Evolutionary conservation across 768 basidiomycete genomes (phyloP).

Genomic region (Termitomyces sp.): DNA sequence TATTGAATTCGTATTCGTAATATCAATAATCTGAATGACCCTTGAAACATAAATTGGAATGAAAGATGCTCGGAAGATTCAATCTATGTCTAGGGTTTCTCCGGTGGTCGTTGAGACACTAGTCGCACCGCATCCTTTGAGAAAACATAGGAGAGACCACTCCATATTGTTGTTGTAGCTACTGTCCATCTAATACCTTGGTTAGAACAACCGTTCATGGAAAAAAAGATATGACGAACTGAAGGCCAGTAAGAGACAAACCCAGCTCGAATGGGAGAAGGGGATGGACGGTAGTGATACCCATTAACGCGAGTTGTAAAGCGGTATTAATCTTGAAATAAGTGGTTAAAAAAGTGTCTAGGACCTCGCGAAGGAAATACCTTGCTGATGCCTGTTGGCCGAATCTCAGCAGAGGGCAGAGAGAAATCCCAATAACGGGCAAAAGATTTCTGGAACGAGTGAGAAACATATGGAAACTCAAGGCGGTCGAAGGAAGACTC

Average conservation of each 20-base stretch:
- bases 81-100: slow-evolving; percentile 17
- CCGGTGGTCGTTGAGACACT: slow-evolving; percentile 30
- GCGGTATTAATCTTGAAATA: slow-evolving; percentile 76
- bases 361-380: slow-evolving; percentile 25
- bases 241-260: slow-evolving; percentile 55
- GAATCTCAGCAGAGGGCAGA: slow-evolving; percentile 91
- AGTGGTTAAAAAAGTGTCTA: background rate
- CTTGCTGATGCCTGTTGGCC: slow-evolving; percentile 92
- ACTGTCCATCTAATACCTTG: slow-evolving; percentile 63
- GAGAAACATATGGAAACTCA: background rate
- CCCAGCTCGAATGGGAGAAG: slow-evolving; percentile 59
- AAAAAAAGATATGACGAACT: slow-evolving; percentile 46
- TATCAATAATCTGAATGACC: background rate
- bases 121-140: slow-evolving; percentile 70
- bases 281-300: slow-evolving; percentile 78
- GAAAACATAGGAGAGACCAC: slow-evolving; percentile 78
- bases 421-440: slow-evolving; percentile 94
- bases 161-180: slow-evolving; percentile 88
- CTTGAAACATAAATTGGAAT: too few relatives aligned
- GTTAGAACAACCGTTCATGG: slow-evolving; percentile 2
- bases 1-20: background rate
- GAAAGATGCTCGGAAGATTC: background rate
- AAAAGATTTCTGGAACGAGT: slow-evolving; percentile 72
- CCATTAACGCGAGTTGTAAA: slow-evolving; percentile 89
- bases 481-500: slow-evolving; percentile 22